Conservation (phyloP, 1,284 basidiomycete species). For the Erythrobasidium hasegawianum region DNA sequence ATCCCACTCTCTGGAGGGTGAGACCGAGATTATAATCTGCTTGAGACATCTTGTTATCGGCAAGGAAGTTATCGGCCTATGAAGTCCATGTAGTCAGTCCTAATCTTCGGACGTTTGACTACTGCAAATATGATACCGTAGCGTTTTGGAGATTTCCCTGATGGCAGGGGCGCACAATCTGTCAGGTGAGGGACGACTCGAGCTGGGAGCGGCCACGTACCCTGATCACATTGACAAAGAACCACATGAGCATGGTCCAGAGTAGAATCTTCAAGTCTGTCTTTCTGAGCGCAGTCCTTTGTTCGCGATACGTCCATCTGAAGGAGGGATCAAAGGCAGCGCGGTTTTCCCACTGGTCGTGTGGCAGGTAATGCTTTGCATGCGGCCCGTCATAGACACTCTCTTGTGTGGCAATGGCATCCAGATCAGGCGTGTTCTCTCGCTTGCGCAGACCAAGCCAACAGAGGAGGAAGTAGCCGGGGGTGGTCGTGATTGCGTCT, state of each 20-base stretch:
- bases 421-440: too few relatives aligned
- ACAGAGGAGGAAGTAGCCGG: background rate
- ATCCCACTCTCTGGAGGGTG: conserved; percentile 44
- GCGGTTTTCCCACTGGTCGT: too few relatives aligned
- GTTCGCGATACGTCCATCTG: conserved; percentile 21
- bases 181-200: too few relatives aligned
- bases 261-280: conserved; percentile 1
- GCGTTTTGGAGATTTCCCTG: too few relatives aligned
- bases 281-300: background rate
- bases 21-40: conserved; percentile 16
- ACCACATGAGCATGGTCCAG: conserved; percentile 11
- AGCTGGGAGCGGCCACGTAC: too few relatives aligned
- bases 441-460: background rate
- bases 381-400: conserved; percentile 35
- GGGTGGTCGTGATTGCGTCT: background rate
- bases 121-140: too few relatives aligned
- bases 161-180: too few relatives aligned
- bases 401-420: conserved; percentile 26
- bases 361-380: too few relatives aligned
- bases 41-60: conserved; percentile 4
- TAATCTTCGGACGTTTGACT: too few relatives aligned
- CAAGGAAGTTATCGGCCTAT: too few relatives aligned
- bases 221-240: too few relatives aligned
- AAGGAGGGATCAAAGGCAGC: conserved; percentile 19
- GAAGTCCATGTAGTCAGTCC: too few relatives aligned